Evolutionary conservation across 108 stramenopile species (phyloP), one percentile per base, ranked within the genome.

Genomic region (Nannochloropsis salina): DNA sequence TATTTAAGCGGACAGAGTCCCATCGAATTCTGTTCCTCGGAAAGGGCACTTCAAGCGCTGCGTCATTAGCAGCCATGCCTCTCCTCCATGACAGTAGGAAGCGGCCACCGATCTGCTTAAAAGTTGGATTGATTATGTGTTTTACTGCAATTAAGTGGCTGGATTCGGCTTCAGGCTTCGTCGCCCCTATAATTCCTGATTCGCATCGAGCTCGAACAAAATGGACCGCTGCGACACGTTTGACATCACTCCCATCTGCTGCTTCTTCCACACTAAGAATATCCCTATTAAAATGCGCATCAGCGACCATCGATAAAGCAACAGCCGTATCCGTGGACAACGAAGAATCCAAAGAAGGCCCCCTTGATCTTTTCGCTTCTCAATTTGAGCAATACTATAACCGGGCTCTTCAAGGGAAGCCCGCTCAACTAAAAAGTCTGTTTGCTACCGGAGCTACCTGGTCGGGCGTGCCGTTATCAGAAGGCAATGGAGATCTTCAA

Each of bases 351-450:
- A n/a, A 15, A 15, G 20, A 74, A 74, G 61, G n/a, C 8, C 8
- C 61, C 61, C 15, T 8, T n/a, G 61, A 74, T 74, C 8, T 8
- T n/a, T n/a, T 74, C 8, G 61, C 61, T n/a, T 74, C 61, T 74
- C 61, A 74, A 74, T 74, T 74, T 74, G 61, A 74, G 61, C 20
- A 15, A n/a, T 74, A n/a, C 61, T 74, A 74, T n/a, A 74, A 74
- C 61, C 61, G 61, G 15, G 61, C 61, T n/a, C 61, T 74, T n/a
- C 20, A 74, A 15, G 61, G 61, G 61, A 74, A 74, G n/a, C 61
- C 61, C 4, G 61, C 61, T 2, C 61, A 74, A n/a, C 61, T 74
- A 15, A 74, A 74, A n/a, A n/a, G 20, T n/a, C 61, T 74, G 20
- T 74, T 74, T n/a, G 61, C 61, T n/a, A 15, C 61, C 61, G 61